A percentile compares a stretch with the other conserved stretches of the same genome.
Evolutionary conservation across 805 yeast species (phyloP).

Genomic region (Wickerhamiella sorbophila): DNA sequence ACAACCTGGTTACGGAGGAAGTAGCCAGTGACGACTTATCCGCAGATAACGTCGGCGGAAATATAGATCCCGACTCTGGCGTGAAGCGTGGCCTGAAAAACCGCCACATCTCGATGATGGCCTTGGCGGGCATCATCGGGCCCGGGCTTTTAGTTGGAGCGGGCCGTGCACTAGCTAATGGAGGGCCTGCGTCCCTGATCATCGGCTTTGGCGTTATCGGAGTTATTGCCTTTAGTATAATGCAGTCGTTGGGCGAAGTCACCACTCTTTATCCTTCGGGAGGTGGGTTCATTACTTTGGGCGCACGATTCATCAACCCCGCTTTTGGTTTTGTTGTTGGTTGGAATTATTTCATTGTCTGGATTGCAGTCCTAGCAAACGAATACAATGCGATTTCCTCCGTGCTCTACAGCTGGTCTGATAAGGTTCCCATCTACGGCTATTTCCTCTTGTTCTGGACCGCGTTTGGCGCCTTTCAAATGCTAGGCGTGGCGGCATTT

Average conservation of each 20-base stretch:
- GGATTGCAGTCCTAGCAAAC: conserved; percentile 35
- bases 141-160: conserved; percentile 63
- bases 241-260: conserved; percentile 44
- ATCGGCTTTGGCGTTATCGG: conserved; percentile 38
- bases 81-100: conserved; percentile 35
- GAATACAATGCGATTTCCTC: conserved; percentile 37
- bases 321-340: conserved; percentile 38
- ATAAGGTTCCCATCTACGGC: conserved; percentile 36
- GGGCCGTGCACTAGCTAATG: conserved; percentile 35
- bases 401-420: conserved; percentile 32
- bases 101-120: conserved; percentile 67
- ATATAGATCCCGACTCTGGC: conserved; percentile 25
- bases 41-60: not conserved
- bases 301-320: conserved; percentile 33
- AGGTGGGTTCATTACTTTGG: conserved; percentile 37
- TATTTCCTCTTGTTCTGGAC: conserved; percentile 38
- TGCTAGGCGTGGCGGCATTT: conserved; percentile 39
- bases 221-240: conserved; percentile 37
- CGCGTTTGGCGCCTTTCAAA: conserved; percentile 32
- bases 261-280: conserved; percentile 39
- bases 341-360: conserved; percentile 36
- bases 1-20: not conserved
- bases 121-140: conserved; percentile 74
- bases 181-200: conserved; percentile 39
- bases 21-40: not conserved